Evolutionary conservation across 129 eudicot genomes (phyloP).

Genomic region (Escallonia herrerae): DNA sequence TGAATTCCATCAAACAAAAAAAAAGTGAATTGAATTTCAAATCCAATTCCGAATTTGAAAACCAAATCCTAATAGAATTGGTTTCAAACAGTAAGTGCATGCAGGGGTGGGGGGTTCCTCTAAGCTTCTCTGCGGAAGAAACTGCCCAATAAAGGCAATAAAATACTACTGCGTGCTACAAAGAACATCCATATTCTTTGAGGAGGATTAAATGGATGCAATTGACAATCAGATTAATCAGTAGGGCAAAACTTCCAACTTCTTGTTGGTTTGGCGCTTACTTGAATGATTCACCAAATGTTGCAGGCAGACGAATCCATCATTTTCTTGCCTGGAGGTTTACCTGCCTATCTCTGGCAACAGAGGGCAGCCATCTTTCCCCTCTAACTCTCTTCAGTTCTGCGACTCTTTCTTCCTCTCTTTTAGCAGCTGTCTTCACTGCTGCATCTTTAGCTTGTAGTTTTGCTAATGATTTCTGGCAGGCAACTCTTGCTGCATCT

Average conservation of each 20-base stretch:
- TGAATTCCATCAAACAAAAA: too few relatives aligned
- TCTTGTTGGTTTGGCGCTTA: neutral
- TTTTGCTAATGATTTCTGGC: constrained; percentile 44
- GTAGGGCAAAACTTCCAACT: neutral
- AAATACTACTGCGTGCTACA: too few relatives aligned
- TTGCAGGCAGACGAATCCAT: neutral
- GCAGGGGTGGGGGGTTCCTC: too few relatives aligned
- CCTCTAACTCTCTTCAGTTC: constrained; percentile 68
- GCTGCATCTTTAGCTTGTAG: constrained; percentile 62
- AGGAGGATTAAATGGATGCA: neutral
- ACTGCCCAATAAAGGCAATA: too few relatives aligned
- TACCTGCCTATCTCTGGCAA: constrained; percentile 46
- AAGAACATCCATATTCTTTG: too few relatives aligned
- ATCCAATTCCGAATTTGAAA: too few relatives aligned
- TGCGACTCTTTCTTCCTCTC: constrained; percentile 76
- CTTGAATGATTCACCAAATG: neutral
- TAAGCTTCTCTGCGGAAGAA: too few relatives aligned
- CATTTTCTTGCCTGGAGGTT: constrained; percentile 10
- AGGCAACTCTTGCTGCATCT: constrained; percentile 45
- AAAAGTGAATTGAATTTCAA: too few relatives aligned
- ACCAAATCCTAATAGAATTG: too few relatives aligned
- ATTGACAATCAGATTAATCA: neutral
- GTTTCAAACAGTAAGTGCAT: too few relatives aligned
- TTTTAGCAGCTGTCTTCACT: constrained; percentile 59
- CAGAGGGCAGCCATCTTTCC: constrained; percentile 86